A percentile compares a stretch with the other conserved stretches of the same genome.
phyloP scores from a whole-genome alignment of 176 grass and related monocot genomes.

The Carex myosuroides region DNA sequence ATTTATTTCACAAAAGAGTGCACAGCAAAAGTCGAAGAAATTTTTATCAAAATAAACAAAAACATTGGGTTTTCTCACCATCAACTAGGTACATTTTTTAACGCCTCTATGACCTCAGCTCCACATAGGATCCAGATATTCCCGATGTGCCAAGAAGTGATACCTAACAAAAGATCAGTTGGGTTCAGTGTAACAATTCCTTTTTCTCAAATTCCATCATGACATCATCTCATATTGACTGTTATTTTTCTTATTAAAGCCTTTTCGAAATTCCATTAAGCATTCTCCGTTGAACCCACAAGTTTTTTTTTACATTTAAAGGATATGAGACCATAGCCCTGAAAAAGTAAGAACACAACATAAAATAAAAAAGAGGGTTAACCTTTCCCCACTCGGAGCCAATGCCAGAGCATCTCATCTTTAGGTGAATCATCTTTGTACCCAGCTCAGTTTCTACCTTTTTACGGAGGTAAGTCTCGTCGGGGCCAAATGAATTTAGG shows the following conservation, averaged over 20 bases:
- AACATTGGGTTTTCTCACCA: constrained; percentile 1
- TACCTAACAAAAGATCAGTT: constrained; percentile 41
- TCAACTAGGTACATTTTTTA: constrained; percentile 6
- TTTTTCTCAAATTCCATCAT: background rate
- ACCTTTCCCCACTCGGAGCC: constrained; percentile 93
- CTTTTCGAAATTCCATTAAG: background rate
- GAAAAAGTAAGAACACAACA: background rate
- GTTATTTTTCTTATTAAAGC: background rate
- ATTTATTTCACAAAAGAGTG: constrained; percentile 27
- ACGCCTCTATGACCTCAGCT: constrained; percentile 59
- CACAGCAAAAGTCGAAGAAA: background rate
- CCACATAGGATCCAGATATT: constrained; percentile 92
- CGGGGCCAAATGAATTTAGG: constrained; percentile 73
- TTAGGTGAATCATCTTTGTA: constrained; percentile 97
- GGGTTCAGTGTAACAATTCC: background rate
- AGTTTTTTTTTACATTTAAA: background rate
- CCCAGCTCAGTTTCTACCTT: constrained; percentile 93
- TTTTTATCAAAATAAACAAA: background rate
- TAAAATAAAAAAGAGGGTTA: background rate
- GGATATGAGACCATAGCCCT: background rate
- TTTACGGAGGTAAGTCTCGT: constrained; percentile 66
- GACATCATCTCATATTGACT: background rate
- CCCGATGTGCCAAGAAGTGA: constrained; percentile 83
- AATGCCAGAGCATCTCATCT: constrained; percentile 92
- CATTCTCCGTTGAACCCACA: background rate